phyloP scores from a whole-genome alignment of 768 basidiomycete genomes.

The Leccinum incarnatum region DNA sequence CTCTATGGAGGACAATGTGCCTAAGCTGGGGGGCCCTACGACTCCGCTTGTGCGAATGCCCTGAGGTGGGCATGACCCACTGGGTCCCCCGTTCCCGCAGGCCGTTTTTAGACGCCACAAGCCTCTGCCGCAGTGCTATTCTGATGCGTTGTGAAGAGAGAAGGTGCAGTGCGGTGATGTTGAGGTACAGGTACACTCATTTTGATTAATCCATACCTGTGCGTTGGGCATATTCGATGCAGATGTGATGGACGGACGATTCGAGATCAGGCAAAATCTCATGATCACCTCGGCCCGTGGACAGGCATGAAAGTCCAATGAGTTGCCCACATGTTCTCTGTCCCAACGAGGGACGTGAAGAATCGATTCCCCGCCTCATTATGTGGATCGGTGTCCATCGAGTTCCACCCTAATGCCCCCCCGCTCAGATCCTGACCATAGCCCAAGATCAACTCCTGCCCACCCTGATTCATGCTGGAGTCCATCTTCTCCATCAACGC shows the following conservation, averaged over 20 bases:
- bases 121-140: too few species aligned
- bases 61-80: too few species aligned
- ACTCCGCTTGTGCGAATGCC: too few species aligned
- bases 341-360: constrained; percentile 12
- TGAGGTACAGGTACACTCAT: too few species aligned
- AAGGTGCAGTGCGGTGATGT: too few species aligned
- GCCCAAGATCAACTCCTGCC: not conserved
- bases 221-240: not conserved
- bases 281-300: not conserved
- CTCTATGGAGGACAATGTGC: too few species aligned
- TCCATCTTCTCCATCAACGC: constrained; percentile 11
- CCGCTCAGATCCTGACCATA: constrained; percentile 16
- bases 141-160: too few species aligned
- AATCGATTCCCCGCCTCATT: constrained; percentile 10
- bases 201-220: not conserved
- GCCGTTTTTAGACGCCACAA: too few species aligned
- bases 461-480: not conserved
- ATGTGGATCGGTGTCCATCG: constrained; percentile 11
- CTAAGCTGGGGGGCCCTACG: too few species aligned
- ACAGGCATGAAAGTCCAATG: constrained; percentile 18
- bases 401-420: constrained; percentile 25
- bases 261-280: not conserved
- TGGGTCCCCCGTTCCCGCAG: too few species aligned
- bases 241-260: not conserved
- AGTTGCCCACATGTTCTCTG: constrained; percentile 1